Base-by-base conservation (phyloP, 805 yeast genomes). In the Yamadazyma nakazawae region DNA sequence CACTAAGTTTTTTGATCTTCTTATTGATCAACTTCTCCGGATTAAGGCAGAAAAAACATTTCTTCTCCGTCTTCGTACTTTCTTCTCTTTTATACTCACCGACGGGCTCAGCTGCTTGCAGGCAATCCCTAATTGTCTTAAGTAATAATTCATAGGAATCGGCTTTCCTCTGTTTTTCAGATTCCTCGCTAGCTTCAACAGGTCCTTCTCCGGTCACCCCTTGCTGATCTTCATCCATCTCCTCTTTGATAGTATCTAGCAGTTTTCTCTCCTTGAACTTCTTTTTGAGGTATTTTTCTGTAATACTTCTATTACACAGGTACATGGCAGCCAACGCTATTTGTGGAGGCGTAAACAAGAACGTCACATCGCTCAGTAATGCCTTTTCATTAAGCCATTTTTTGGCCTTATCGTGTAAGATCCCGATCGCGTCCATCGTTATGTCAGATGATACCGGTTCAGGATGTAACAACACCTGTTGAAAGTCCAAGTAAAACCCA, bases 401-500 rank as follows among this genome's bases (percentile, higher is more conserved):
- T 55, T 85, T 80, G 10, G 96, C 88, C 37, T 70, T 67, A 58
- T 88, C 95, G 63, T 88, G 87, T 37, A 81, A 74, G 39, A 72
- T 71, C 1, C 94, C 92, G 49, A 89, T 66, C 41, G 80, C 76
- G 39, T 78, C 46, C 8, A 43, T 36, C 10, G 35, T 43, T 8
- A 43, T 37, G 36, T 43, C 46, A 10, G 34, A 9, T 2, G 31
- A 28, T 4, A 30, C 41, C 1, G 40, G 41, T n/a, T 25, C 21
- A 5, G 46, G 41, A 19, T 43, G 46, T 78, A 17, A 70, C 14
- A 72, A 57, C 5, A 67, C 68, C 26, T 67, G 75, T 62, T 94
- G 99, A 53, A 91, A 79, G 64, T 94, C 99, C 40, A 92, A 76
- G 64, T 85, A 92, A 62, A 92, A 91, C 18, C 99, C 99, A 63